These are phyloP conservation scores for Scopulariopsis brevicaulis DNA, from an alignment of 2,329 filamentous ascomycete genomes.

Conservation along the genomic window DNA sequence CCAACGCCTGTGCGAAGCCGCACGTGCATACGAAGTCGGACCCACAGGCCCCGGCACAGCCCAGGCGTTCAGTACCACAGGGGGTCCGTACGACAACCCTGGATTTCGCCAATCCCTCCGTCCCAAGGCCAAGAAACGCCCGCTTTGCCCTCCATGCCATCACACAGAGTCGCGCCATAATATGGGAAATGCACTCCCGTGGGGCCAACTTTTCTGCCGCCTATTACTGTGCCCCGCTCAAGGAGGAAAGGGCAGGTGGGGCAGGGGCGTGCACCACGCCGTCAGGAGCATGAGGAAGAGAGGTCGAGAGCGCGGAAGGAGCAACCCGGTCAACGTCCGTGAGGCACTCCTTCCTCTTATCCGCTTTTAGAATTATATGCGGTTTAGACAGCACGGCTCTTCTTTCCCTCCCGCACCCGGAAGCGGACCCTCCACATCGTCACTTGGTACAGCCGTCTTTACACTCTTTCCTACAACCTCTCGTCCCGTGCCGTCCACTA, in stretches of 20 bases:
- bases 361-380: background rate
- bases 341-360: background rate
- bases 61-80: background rate
- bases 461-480: background rate
- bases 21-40: background rate
- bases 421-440: background rate
- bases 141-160: background rate
- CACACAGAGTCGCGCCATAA: background rate
- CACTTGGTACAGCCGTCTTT: background rate
- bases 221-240: background rate
- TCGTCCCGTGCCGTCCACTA: background rate
- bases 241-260: background rate
- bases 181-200: background rate
- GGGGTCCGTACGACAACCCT: background rate
- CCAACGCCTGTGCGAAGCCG: background rate
- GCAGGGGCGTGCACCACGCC: background rate
- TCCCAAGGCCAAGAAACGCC: background rate
- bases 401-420: background rate
- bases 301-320: background rate
- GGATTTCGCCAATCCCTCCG: background rate
- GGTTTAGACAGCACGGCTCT: background rate
- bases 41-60: background rate
- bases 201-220: background rate
- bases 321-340: background rate
- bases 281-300: background rate